phyloP scores from a whole-genome alignment of 441 rosid species.

The Populus hybrid region DNA sequence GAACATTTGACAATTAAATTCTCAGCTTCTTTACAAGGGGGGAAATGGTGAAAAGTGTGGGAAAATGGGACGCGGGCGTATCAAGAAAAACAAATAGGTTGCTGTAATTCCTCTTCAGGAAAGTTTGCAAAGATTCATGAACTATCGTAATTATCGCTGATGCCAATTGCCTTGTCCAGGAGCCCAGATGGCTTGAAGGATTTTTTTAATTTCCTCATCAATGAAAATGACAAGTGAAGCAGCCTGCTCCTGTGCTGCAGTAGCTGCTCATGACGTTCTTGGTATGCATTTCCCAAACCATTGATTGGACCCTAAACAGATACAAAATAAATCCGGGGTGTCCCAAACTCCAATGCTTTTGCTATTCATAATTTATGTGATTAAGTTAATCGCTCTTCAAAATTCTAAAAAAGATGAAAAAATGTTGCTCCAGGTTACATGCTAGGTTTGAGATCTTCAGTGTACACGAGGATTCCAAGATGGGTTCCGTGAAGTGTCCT shows the following conservation, averaged over 20 bases:
- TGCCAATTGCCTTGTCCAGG: background rate
- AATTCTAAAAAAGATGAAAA: no score
- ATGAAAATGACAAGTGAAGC: no score
- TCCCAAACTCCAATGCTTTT: background rate
- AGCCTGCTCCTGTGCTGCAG: no score
- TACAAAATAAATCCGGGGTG: background rate
- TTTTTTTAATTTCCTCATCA: no score
- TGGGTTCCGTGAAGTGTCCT: slow-evolving; percentile 64
- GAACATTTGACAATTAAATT: background rate
- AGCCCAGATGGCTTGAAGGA: no score
- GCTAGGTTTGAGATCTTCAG: slow-evolving; percentile 44
- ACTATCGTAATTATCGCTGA: background rate
- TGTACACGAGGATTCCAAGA: slow-evolving; percentile 43
- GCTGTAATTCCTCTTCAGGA: background rate
- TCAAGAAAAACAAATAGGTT: background rate
- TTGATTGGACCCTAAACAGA: background rate
- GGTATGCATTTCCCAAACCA: no score
- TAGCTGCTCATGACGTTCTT: no score
- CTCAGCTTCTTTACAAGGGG: background rate
- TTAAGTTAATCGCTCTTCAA: no score
- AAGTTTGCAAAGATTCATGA: background rate
- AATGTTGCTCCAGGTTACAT: slow-evolving; percentile 20
- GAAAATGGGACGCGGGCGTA: background rate
- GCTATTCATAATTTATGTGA: no score
- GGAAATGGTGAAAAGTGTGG: background rate